Percentiles rank a stretch among this genome's conserved stretches.
phyloP scores from a whole-genome alignment of 495 filamentous ascomycete species.

The Rhizodiscina lignyota region DNA sequence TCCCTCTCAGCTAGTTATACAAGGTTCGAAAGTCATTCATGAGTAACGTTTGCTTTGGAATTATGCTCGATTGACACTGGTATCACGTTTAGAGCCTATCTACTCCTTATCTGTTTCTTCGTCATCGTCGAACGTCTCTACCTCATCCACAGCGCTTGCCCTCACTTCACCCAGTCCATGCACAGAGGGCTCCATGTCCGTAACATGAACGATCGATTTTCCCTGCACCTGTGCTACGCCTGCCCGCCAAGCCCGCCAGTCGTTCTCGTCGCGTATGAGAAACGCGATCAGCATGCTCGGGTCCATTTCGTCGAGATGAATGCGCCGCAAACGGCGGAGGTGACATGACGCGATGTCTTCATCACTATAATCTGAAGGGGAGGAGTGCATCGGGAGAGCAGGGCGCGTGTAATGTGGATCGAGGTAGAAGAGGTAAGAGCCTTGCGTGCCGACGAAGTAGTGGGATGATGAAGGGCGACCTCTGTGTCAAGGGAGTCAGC shows the following conservation, averaged over 20 bases:
- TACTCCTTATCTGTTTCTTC: slow-evolving; percentile 25
- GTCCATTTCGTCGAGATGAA: slow-evolving; percentile 87
- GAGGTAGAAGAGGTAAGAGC: slow-evolving; percentile 77
- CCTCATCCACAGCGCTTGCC: slow-evolving; percentile 68
- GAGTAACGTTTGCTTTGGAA: too few species aligned
- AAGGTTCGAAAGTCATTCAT: too few species aligned
- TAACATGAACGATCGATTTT: slow-evolving; percentile 73
- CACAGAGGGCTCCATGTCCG: slow-evolving; percentile 41
- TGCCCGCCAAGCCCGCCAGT: slow-evolving; percentile 70
- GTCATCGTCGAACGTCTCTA: slow-evolving; percentile 71
- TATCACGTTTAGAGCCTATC: too few species aligned
- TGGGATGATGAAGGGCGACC: slow-evolving; percentile 89
- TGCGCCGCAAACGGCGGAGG: slow-evolving; percentile 62
- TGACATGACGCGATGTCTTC: slow-evolving; percentile 77
- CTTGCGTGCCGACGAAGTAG: slow-evolving; percentile 95
- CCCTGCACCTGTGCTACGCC: slow-evolving; percentile 51
- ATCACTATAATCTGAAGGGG: slow-evolving; percentile 36
- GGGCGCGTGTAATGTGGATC: slow-evolving; percentile 77
- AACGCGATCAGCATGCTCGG: slow-evolving; percentile 99
- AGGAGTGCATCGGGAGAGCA: slow-evolving; percentile 38
- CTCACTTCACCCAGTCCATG: slow-evolving; percentile 27
- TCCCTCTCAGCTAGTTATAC: too few species aligned
- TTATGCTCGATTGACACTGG: too few species aligned
- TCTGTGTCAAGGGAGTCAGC: slow-evolving; percentile 25
- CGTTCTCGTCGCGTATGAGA: slow-evolving; percentile 61